These are phyloP conservation scores for Lipomyces japonicus DNA, from an alignment of 805 yeast genomes.

Conservation along the genomic window DNA sequence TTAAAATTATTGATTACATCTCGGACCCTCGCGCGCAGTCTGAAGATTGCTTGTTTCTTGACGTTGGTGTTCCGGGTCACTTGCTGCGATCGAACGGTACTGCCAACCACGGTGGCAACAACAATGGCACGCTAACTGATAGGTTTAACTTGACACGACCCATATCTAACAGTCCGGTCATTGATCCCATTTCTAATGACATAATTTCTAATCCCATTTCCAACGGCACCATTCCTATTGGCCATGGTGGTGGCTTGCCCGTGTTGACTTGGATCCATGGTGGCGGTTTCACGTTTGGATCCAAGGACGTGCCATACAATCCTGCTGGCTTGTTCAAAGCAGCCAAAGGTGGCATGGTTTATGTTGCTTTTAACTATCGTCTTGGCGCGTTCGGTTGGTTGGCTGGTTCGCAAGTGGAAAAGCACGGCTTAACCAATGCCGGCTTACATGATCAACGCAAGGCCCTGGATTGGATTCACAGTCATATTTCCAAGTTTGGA, in stretches of 20 bases:
- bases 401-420: slow-evolving; percentile 31
- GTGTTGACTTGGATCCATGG: slow-evolving; percentile 29
- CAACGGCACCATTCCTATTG: neutral
- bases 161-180: no score
- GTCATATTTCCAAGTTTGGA: slow-evolving; percentile 39
- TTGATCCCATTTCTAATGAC: no score
- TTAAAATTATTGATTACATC: slow-evolving; percentile 9
- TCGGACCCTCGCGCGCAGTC: slow-evolving; percentile 1
- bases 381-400: slow-evolving; percentile 41
- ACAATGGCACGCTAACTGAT: no score
- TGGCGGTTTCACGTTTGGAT: slow-evolving; percentile 28
- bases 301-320: slow-evolving; percentile 19
- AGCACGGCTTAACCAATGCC: slow-evolving; percentile 35
- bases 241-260: slow-evolving; percentile 3
- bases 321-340: slow-evolving; percentile 19
- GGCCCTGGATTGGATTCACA: slow-evolving; percentile 40
- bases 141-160: no score
- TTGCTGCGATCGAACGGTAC: neutral
- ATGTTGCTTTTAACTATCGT: slow-evolving; percentile 27
- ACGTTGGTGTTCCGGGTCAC: slow-evolving; percentile 24
- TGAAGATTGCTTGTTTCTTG: slow-evolving; percentile 28
- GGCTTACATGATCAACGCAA: slow-evolving; percentile 40
- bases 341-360: slow-evolving; percentile 18
- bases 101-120: neutral
- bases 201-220: neutral